Base-by-base conservation (phyloP, 768 basidiomycete species). In the Paxillus ammoniavirescens region DNA sequence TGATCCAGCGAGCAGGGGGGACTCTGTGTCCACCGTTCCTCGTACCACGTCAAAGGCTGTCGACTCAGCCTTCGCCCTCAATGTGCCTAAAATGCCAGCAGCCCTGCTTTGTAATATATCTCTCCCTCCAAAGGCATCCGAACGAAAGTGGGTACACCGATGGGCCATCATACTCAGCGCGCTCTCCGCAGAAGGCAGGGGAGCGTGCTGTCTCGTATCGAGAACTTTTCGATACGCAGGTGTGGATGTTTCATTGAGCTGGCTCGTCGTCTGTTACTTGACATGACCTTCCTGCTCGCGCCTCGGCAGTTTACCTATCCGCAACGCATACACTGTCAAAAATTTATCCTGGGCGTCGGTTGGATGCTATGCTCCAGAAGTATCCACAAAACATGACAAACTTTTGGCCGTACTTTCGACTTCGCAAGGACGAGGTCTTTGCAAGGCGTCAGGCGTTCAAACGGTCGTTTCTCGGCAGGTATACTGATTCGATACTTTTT, bases 381-480 rank as follows among this genome's bases (percentile, higher is more conserved):
- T 70, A 80, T 58, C 66, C 78, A 14, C 67, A 53, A 18, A 75
- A 72, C 15, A 82, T 77, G 69, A 81, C 77, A 1, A 82, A 90
- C 57, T 73, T 86, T 63, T 91, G 89, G 89, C 86, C 88, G 7
- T 90, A 90, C 64, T 74, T 89, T 33, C 68, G 67, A 26, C 61
- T 72, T 18, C 80, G 88, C n/a, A 61, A 73, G 53, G 56, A 61
- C 12, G 86, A 89, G 64, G 60, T 65, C 1, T 38, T 54, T 0
- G 53, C 50, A 15, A 73, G 80, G 38, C 75, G 69, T 49, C 51
- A 52, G 4, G 57, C 60, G n/a, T 86, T 81, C 61, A 57, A 68
- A 8, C 52, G 54, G 10, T 83, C 84, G 6, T 86, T 88, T 65
- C 65, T 90, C 21, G 74, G 75, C 12, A 58, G n/a, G 46, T 63